These are phyloP conservation scores for Dryas drummondii DNA, from an alignment of 306 rosid genomes.

Conservation along the genomic window DNA sequence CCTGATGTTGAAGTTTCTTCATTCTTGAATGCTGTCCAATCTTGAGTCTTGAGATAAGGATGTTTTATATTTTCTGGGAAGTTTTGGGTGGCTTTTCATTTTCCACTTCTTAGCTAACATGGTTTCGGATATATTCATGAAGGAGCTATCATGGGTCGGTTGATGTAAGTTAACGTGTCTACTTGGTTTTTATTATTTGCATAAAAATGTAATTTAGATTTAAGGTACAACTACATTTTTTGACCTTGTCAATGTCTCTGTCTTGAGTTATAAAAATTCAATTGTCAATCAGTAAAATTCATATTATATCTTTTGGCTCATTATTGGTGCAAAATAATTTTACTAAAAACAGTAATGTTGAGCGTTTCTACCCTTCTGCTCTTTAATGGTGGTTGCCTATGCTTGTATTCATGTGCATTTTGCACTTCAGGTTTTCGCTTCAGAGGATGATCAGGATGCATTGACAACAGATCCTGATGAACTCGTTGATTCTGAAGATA, in stretches of 20 bases:
- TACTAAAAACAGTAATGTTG: background rate
- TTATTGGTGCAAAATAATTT: background rate
- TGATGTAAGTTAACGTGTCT: background rate
- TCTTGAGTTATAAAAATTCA: background rate
- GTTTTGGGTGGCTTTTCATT: background rate
- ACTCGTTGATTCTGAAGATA: constrained; percentile 88
- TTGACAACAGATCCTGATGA: constrained; percentile 99
- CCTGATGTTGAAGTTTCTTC: background rate
- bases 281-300: background rate
- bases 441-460: constrained; percentile 97
- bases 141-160: background rate
- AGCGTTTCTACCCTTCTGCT: constrained; percentile 10
- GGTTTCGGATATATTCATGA: background rate
- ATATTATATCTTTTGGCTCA: background rate
- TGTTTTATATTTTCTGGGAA: background rate
- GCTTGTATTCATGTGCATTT: constrained; percentile 19
- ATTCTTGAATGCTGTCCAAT: background rate
- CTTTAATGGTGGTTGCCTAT: constrained; percentile 32
- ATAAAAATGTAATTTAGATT: background rate
- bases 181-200: background rate
- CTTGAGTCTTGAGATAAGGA: background rate
- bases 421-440: constrained; percentile 78
- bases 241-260: background rate
- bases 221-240: background rate
- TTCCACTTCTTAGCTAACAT: background rate